A percentile compares a stretch with the other conserved stretches of the same genome.
Evolutionary conservation across 2,329 filamentous ascomycete genomes (phyloP).

Genomic region (Pyricularia sp.): DNA sequence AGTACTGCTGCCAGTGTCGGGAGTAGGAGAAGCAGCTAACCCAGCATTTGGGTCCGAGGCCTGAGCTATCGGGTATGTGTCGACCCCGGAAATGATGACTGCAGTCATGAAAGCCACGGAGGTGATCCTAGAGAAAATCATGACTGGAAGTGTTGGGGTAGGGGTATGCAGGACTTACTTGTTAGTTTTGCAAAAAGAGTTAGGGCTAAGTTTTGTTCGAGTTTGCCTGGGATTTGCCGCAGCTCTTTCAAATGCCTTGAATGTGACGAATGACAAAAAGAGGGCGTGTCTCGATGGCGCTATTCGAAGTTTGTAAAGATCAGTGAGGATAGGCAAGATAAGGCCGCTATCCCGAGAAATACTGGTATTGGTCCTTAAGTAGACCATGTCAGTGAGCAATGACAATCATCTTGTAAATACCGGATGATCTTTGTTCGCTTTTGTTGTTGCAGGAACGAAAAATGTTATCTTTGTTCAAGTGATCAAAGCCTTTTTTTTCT

Average conservation of each 20-base stretch:
- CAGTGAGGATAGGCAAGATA: neutral
- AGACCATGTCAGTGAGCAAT: neutral
- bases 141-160: neutral
- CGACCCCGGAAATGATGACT: neutral
- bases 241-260: neutral
- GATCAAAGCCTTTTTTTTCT: neutral
- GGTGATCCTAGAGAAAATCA: neutral
- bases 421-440: neutral
- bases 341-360: neutral
- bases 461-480: neutral
- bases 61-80: neutral
- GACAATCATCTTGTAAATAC: neutral
- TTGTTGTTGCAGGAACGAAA: neutral
- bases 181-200: neutral
- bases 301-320: neutral
- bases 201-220: neutral
- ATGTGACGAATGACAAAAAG: neutral
- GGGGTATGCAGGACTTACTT: neutral
- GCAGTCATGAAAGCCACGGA: neutral
- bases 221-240: neutral
- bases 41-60: neutral
- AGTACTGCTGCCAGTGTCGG: neutral
- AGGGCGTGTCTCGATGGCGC: neutral
- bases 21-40: neutral
- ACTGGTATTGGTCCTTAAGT: neutral